A percentile compares a stretch with the other conserved stretches of the same genome.
phyloP scores from a whole-genome alignment of 768 basidiomycete genomes.

The Leccinum rimulosum region DNA sequence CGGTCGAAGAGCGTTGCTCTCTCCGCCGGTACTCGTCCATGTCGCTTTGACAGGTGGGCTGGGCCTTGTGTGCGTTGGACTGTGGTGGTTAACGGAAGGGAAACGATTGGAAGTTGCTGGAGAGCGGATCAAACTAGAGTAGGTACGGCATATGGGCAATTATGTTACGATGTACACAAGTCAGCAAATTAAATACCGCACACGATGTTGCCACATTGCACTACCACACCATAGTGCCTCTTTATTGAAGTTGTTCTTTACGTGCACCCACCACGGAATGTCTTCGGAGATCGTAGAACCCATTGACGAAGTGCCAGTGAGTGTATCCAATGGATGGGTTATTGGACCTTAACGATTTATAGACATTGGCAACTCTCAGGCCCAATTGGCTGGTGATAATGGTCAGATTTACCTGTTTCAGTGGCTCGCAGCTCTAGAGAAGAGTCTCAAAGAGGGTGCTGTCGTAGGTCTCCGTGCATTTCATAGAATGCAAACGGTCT shows the following conservation, averaged over 20 bases:
- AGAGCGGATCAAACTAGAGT: conserved; percentile 21
- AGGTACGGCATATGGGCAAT: background rate
- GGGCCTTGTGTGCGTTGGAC: conserved; percentile 24
- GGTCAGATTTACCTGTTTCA: conserved; percentile 82
- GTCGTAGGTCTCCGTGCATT: conserved; percentile 43
- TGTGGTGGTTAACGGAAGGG: conserved; percentile 33
- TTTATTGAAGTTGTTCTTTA: background rate
- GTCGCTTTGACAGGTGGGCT: conserved; percentile 26
- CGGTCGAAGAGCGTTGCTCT: conserved; percentile 23
- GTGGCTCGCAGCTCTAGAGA: conserved; percentile 72
- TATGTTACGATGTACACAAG: background rate
- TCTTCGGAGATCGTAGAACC: conserved; percentile 27
- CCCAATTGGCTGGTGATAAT: conserved; percentile 67
- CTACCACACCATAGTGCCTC: conserved; percentile 8
- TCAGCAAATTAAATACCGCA: too few species aligned
- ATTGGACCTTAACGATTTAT: conserved; percentile 7
- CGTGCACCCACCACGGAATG: conserved; percentile 21
- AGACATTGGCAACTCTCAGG: conserved; percentile 37
- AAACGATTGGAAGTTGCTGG: conserved; percentile 18
- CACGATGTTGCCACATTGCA: conserved; percentile 1
- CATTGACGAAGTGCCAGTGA: conserved; percentile 27
- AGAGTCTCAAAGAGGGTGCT: conserved; percentile 46
- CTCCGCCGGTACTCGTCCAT: conserved; percentile 20
- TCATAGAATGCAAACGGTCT: background rate
- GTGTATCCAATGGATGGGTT: conserved; percentile 9